Base-by-base conservation (phyloP, 2,329 filamentous ascomycete species). In the Arthrobotrys iridis region DNA sequence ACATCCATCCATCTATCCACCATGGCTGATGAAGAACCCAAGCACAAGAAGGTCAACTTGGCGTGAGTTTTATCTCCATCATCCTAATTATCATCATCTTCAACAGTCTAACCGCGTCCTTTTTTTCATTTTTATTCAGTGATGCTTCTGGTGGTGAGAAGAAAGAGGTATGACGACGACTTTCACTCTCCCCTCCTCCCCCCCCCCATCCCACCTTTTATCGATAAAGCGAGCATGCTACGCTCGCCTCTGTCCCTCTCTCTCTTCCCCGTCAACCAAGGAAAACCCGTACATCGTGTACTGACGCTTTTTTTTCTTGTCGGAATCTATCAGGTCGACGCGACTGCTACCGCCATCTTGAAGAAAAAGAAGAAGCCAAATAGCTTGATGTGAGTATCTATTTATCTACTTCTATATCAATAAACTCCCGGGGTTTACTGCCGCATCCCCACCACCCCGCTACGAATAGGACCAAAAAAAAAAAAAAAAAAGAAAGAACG, bases 331-430 rank as follows among this genome's bases (percentile, higher is more conserved):
- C 81, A 96, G 90, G 90, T 93, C 81, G 92, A 97, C 83, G 95
- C 97, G 82, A 93, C 90, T 77, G 89, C 95, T 62, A 99, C 95
- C 48, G 95, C 95, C 79, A 99, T 99, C 80, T 88, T 99, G 81
- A 98, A 97, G 87, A 98, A 98, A 88, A 99, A 99, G 91, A 99
- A 99, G 93, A 99, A 99, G 92, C 93, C 93, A 80, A 99, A 99
- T 85, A 96, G 94, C 82, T 85, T 99, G 83, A 96, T 99, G 93
- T 96, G 87, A 83, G 90, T 83, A 80, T 78, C 46, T 6, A 10
- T n/a, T 8, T 7, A 15, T 52, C n/a, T 75, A 46, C 7, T 52
- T 50, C 8, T 18, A n/a, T n/a, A n/a, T n/a, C n/a, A n/a, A n/a
- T n/a, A n/a, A n/a, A n/a, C 58, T 68, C 45, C 37, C 11, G 28